Conservation (phyloP, 1,284 basidiomycete genomes). For the Exobasidium rhododendri region DNA sequence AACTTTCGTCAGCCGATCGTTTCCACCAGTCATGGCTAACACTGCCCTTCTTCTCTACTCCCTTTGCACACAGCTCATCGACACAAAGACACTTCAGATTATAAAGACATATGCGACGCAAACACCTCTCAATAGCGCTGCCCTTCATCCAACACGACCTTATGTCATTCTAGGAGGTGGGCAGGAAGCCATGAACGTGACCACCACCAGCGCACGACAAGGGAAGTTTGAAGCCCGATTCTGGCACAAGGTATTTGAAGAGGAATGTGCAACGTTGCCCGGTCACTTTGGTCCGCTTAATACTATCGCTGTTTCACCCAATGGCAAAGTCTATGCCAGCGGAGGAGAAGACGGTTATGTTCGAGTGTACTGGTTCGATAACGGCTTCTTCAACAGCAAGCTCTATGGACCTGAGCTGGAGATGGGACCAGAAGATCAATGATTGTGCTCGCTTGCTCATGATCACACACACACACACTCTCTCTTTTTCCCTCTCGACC, state of each 20-base stretch:
- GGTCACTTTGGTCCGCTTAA: constrained; percentile 88
- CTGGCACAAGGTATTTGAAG: constrained; percentile 98
- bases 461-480: too few relatives aligned
- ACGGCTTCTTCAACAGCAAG: constrained; percentile 48
- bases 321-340: constrained; percentile 82
- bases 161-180: constrained; percentile 80
- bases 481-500: too few relatives aligned
- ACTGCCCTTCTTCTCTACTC: background rate
- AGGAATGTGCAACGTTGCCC: constrained; percentile 70
- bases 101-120: constrained; percentile 92
- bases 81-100: constrained; percentile 79
- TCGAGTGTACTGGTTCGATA: constrained; percentile 55
- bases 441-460: background rate
- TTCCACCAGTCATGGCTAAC: background rate
- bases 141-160: constrained; percentile 76
- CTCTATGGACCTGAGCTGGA: constrained; percentile 53
- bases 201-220: constrained; percentile 85
- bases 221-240: constrained; percentile 98
- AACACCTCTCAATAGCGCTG: constrained; percentile 91
- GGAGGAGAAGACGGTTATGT: constrained; percentile 88
- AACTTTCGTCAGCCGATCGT: background rate
- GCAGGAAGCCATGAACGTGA: constrained; percentile 96
- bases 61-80: constrained; percentile 67
- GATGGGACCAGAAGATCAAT: constrained; percentile 45
- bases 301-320: constrained; percentile 90